These are phyloP conservation scores for Coriaria nepalensis DNA, from an alignment of 306 rosid species.

Conservation along the genomic window DNA sequence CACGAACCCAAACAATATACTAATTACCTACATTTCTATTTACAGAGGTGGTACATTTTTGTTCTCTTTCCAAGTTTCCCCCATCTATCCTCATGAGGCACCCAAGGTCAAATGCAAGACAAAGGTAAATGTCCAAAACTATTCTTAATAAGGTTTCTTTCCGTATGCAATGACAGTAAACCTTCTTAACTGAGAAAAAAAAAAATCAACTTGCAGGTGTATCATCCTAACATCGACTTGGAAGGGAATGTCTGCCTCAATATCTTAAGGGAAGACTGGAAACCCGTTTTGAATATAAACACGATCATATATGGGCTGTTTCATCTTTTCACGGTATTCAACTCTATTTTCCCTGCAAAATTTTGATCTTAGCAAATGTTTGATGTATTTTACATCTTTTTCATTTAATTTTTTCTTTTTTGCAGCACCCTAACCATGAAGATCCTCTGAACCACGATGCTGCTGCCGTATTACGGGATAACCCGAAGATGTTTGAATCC, in stretches of 20 bases:
- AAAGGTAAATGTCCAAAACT: constrained; percentile 23
- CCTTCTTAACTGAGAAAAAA: not conserved
- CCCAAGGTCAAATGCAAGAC: constrained; percentile 60
- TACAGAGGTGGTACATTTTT: constrained; percentile 39
- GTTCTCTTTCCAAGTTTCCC: constrained; percentile 43
- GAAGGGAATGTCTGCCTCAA: constrained; percentile 60
- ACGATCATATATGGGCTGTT: constrained; percentile 37
- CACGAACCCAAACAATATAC: too few species aligned
- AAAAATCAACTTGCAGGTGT: constrained; percentile 27
- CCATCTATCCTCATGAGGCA: constrained; percentile 48
- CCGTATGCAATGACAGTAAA: not conserved
- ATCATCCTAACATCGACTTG: constrained; percentile 59
- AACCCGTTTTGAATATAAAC: constrained; percentile 38
- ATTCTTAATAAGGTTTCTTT: not conserved
- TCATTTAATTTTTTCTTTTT: not conserved
- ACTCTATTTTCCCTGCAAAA: not conserved
- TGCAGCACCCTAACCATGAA: constrained; percentile 40
- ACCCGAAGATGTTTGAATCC: constrained; percentile 38
- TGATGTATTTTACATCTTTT: not conserved
- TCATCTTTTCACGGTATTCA: constrained; percentile 43
- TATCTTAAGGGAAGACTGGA: constrained; percentile 54
- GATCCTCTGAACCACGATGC: constrained; percentile 48
- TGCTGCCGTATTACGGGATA: constrained; percentile 41
- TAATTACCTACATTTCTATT: not conserved
- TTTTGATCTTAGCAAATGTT: not conserved